Conservation (phyloP, 306 rosid species). For the Castanopsis chinensis region DNA sequence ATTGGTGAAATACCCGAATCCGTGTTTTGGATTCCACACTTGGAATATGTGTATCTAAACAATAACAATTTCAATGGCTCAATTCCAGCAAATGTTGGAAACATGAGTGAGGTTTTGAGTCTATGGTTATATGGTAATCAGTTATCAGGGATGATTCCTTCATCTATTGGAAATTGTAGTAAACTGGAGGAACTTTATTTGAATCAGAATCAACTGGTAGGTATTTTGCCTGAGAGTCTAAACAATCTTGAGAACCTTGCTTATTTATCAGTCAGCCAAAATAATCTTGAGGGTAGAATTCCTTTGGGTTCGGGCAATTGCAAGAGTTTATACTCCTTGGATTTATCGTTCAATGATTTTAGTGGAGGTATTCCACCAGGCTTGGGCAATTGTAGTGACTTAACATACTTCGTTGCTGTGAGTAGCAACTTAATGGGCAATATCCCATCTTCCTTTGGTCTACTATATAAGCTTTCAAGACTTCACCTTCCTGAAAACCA, state of each 20-base stretch:
- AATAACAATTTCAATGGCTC: slow-evolving; percentile 48
- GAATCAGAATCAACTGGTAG: slow-evolving; percentile 41
- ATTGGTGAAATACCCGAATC: slow-evolving; percentile 49
- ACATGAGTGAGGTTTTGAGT: slow-evolving; percentile 30
- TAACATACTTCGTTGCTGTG: slow-evolving; percentile 31
- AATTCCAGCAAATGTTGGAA: slow-evolving; percentile 55
- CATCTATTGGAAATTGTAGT: slow-evolving; percentile 63
- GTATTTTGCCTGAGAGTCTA: slow-evolving; percentile 53
- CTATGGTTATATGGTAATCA: slow-evolving; percentile 38
- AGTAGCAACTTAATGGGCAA: slow-evolving; percentile 47
- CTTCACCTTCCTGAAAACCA: slow-evolving; percentile 52
- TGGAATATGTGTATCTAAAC: slow-evolving; percentile 33
- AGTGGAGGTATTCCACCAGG: slow-evolving; percentile 58
- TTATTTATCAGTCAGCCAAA: slow-evolving; percentile 22
- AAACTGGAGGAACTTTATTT: slow-evolving; percentile 36
- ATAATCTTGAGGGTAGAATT: slow-evolving; percentile 58
- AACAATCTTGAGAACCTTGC: slow-evolving; percentile 43
- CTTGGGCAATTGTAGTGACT: slow-evolving; percentile 62
- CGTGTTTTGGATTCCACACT: slow-evolving; percentile 40
- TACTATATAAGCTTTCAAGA: slow-evolving; percentile 31
- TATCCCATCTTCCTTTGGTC: slow-evolving; percentile 69
- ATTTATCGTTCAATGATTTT: slow-evolving; percentile 52
- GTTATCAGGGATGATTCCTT: slow-evolving; percentile 61
- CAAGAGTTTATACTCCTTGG: slow-evolving; percentile 39
- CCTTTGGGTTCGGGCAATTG: slow-evolving; percentile 47